Base-by-base conservation (phyloP, 495 filamentous ascomycete species). In the Penicillium parvum region DNA sequence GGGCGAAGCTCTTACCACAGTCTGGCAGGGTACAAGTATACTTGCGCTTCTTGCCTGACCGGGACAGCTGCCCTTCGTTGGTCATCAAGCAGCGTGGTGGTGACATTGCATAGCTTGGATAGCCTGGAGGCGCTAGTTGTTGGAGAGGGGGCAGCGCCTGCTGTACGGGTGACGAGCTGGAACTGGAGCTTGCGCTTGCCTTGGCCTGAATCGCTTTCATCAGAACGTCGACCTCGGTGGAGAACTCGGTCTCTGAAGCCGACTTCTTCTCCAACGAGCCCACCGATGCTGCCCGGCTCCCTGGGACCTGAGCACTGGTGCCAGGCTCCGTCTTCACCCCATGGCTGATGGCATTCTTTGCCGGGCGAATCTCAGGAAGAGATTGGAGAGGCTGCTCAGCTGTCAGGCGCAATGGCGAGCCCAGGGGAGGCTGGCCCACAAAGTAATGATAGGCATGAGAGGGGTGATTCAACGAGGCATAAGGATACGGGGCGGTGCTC, bases 181-280 rank as follows among this genome's bases (percentile, higher is more conserved):
- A n/a, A n/a, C n/a, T n/a, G n/a, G n/a, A n/a, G n/a, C n/a, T n/a
- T n/a, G n/a, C n/a, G n/a, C n/a, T 38, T n/a, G 49, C 54, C 23
- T 87, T 88, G 18, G 84, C 71, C 60, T 97, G 90, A 30, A 97
- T 95, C 5, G 86, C 78, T 63, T 86, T 90, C 88, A 96, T 92
- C 27, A 97, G 64, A n/a, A 81, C 80, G 59, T 97, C 91, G 32
- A 97, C 82, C 37, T 85, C 79, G 1, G 89, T 97, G 21, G 79
- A 77, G 64, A 90, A 92, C 32, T 79, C 70, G 32, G 79, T 55
- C 14, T 82, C 75, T 18, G 42, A 32, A 2, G 50, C 37, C 2
- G 38, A 33, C 33, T 49, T 57, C 47, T 58, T 61, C 21, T 43
- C 39, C 10, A 37, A 41, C 4, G 51, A 12, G 1, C 40, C 20